Evolutionary conservation across 1,139 yeast genomes (phyloP), one percentile per base, ranked within the genome.

Genomic region (Tardiomyces depauwii): DNA sequence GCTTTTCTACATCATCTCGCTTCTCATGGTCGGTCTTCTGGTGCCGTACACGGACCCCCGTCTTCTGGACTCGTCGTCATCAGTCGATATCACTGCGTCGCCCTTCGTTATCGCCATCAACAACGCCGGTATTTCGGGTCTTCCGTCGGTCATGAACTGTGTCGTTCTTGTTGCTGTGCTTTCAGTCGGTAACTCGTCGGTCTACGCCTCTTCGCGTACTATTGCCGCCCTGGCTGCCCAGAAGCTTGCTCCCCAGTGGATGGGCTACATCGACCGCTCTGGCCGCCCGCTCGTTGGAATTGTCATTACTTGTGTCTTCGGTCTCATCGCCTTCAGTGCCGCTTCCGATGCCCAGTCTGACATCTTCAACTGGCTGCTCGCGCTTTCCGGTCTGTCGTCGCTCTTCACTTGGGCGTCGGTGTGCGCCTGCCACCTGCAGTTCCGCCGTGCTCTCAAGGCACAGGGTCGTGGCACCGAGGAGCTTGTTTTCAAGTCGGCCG

Each of bases 361-460:
- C 51, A 82, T 85, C 27, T 86, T 86, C 66, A 71, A 70, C 57
- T 86, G 94, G 93, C 68, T 84, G 57, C 67, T 83, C 57, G 83
- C 93, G 27, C 69, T 85, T 46, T 82, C 93, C 19, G 89, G 91
- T 47, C 74, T 83, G 53, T 80, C 88, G 44, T 80, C 91, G 1
- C 71, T 86, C 49, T 83, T 84, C 64, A 82, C 91, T 21, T 85
- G 93, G 93, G 78, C 79, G 38, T 71, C 80, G 36, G 82, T 86
- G 56, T 79, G 82, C 60, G 61, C 80, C 48, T 78, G 86, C 54
- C 93, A 81, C 56, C 70, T 85, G 52, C 74, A 94, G 62, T 86
- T 85, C 67, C 80, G 95, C 71, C 64, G 72, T 45, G 95, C 93
- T 2, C 71, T 86, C 68, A 61, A 63, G 28, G 74, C 60, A 12